phyloP scores from a whole-genome alignment of 306 rosid species.

The Canavalia gladiata region DNA sequence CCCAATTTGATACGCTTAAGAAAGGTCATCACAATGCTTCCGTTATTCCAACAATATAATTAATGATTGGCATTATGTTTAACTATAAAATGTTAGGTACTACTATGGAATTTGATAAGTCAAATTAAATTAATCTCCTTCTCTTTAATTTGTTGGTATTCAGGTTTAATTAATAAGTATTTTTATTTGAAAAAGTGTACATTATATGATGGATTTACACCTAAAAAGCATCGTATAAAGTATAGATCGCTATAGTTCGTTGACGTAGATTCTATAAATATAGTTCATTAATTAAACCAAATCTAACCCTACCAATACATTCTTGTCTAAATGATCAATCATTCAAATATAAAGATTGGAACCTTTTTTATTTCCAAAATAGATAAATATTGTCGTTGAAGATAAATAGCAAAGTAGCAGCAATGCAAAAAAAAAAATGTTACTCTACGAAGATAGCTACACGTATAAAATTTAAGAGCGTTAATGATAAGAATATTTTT shows the following conservation, averaged over 20 bases:
- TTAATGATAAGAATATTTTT: no score
- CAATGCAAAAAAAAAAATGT: no score
- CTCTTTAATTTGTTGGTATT: background rate
- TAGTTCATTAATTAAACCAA: background rate
- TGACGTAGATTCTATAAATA: background rate
- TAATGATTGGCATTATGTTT: background rate
- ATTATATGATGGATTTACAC: background rate
- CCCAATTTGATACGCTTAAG: conserved; percentile 19
- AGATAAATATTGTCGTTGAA: background rate
- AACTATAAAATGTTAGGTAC: background rate
- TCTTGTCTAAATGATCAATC: conserved; percentile 13
- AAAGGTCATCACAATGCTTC: conserved; percentile 43
- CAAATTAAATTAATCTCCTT: background rate
- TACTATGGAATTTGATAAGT: background rate
- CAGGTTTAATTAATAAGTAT: conserved; percentile 6
- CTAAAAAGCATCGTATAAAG: background rate
- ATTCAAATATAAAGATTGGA: conserved; percentile 1
- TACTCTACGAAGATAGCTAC: no score
- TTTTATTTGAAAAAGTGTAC: background rate
- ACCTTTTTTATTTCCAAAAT: background rate
- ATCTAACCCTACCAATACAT: conserved; percentile 11
- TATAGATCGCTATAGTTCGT: background rate
- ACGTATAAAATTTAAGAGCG: no score
- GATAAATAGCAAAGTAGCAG: background rate
- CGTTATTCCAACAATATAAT: conserved; percentile 42